phyloP scores from a whole-genome alignment of 768 basidiomycete genomes.

The Pulveroboletus ravenelii region DNA sequence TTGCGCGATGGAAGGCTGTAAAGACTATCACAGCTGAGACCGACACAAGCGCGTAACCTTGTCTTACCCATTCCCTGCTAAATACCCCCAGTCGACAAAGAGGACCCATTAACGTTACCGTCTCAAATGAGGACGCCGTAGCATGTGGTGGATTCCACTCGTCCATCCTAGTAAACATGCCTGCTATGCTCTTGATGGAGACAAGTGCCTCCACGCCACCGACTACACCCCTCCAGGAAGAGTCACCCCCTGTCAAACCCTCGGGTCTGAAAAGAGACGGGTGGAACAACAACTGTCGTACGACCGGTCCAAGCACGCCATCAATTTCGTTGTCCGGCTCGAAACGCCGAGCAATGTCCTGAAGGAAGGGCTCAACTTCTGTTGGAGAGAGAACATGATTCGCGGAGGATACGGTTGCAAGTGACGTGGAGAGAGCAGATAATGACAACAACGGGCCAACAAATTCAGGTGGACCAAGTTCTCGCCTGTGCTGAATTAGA shows the following conservation, averaged over 20 bases:
- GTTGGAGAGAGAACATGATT: constrained; percentile 52
- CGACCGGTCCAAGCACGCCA: constrained; percentile 71
- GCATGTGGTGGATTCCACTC: constrained; percentile 67
- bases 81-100: constrained; percentile 82
- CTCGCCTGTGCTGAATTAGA: constrained; percentile 43
- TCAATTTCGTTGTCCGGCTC: constrained; percentile 76
- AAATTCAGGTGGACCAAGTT: constrained; percentile 74
- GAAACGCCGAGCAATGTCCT: constrained; percentile 79
- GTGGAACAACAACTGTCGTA: constrained; percentile 59
- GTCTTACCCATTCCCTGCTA: constrained; percentile 77
- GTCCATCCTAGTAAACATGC: constrained; percentile 69
- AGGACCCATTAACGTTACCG: constrained; percentile 72
- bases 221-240: constrained; percentile 82
- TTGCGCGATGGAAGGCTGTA: constrained; percentile 67
- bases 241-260: constrained; percentile 67
- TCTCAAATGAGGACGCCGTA: constrained; percentile 60
- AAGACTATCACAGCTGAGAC: constrained; percentile 1
- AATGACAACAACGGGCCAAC: constrained; percentile 76
- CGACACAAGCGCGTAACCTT: too few species aligned
- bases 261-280: constrained; percentile 59
- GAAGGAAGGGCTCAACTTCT: constrained; percentile 76
- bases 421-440: constrained; percentile 62
- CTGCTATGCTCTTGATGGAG: constrained; percentile 77
- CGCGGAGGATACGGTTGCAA: constrained; percentile 45
- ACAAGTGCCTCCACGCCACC: constrained; percentile 78